Evolutionary conservation across 2,329 filamentous ascomycete genomes (phyloP).

Genomic region (Fusarium zealandicum): DNA sequence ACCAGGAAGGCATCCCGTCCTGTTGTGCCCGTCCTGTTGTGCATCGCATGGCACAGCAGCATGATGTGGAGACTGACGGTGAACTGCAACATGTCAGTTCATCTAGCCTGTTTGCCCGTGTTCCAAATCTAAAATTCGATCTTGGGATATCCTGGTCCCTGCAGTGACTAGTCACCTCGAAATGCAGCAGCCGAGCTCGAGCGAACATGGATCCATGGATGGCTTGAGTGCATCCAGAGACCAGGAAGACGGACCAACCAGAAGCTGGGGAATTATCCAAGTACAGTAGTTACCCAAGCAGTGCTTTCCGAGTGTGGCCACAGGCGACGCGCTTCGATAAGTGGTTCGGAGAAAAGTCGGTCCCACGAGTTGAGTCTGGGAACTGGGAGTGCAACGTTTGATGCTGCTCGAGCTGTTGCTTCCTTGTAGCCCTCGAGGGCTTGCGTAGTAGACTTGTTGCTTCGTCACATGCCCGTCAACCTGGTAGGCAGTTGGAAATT

Average conservation of each 20-base stretch:
- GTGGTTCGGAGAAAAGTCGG: not conserved
- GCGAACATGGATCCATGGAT: conserved; percentile 1
- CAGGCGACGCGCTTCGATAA: conserved; percentile 2
- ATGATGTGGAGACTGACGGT: conserved; percentile 22
- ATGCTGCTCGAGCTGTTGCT: too few species aligned
- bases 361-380: not conserved
- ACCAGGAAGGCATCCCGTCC: conserved; percentile 7
- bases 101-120: conserved; percentile 26
- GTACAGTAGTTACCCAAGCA: conserved; percentile 20
- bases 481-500: not conserved
- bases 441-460: not conserved
- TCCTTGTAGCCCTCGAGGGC: too few species aligned
- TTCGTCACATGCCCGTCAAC: not conserved
- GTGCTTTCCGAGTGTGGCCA: conserved; percentile 16
- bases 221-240: conserved; percentile 1
- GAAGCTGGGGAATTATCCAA: conserved; percentile 17
- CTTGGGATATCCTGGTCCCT: conserved; percentile 23
- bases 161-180: conserved; percentile 23
- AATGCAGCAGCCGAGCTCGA: conserved; percentile 13
- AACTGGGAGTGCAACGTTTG: not conserved
- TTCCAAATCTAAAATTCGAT: conserved; percentile 34
- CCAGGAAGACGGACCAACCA: conserved; percentile 17
- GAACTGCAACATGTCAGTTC: conserved; percentile 27
- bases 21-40: not conserved
- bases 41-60: conserved; percentile 13